Conservation (phyloP, 2,329 filamentous ascomycete species). For the Ophidiomyces ophidiicola region DNA sequence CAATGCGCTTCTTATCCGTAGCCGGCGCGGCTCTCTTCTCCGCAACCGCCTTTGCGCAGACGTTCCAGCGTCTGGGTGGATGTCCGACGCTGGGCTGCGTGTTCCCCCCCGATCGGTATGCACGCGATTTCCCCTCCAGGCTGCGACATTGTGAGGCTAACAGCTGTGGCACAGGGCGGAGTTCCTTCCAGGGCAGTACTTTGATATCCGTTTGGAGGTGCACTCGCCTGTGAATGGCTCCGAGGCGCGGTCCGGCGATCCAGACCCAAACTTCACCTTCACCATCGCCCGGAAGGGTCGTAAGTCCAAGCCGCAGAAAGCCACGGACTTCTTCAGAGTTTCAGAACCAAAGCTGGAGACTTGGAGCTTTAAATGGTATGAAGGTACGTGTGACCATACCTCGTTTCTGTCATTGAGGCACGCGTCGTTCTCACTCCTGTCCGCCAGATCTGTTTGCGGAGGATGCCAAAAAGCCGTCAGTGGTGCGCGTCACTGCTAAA, state of each 20-base stretch:
- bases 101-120: constrained; percentile 47
- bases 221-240: constrained; percentile 72
- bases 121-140: neutral
- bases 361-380: constrained; percentile 77
- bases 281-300: constrained; percentile 54
- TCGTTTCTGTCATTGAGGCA: neutral
- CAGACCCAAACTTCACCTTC: constrained; percentile 61
- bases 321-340: constrained; percentile 56
- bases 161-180: constrained; percentile 43
- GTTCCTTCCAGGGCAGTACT: constrained; percentile 71
- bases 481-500: constrained; percentile 72
- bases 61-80: constrained; percentile 44
- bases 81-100: constrained; percentile 47
- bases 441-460: constrained; percentile 59
- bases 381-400: constrained; percentile 39
- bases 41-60: constrained; percentile 34
- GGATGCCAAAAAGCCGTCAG: constrained; percentile 54
- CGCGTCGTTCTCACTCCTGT: neutral
- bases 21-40: constrained; percentile 19
- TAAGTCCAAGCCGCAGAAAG: constrained; percentile 37
- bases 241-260: constrained; percentile 59
- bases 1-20: constrained; percentile 21
- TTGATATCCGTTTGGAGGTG: constrained; percentile 72
- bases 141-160: neutral
- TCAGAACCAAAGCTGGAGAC: constrained; percentile 61